Percentiles rank a stretch among this genome's conserved stretches.
phyloP scores from a whole-genome alignment of 805 yeast genomes.

The Wickerhamiella domercqiae region DNA sequence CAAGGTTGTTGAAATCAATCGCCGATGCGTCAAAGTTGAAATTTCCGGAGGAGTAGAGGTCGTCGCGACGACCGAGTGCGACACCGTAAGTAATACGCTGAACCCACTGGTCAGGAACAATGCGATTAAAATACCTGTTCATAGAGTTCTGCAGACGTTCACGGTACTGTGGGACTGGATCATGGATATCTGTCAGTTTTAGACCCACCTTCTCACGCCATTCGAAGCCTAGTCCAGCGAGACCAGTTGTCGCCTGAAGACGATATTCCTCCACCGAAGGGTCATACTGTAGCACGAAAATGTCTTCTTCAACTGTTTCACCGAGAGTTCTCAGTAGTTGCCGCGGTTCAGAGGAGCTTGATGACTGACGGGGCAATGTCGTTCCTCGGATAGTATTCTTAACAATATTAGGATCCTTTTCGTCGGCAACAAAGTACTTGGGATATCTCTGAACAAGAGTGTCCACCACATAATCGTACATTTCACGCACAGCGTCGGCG shows the following conservation, averaged over 20 bases:
- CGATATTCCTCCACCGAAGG: conserved; percentile 26
- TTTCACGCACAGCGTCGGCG: conserved; percentile 28
- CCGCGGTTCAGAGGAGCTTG: conserved; percentile 1
- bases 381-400: conserved; percentile 6
- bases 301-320: conserved; percentile 45
- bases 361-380: conserved; percentile 3
- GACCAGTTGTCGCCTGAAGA: conserved; percentile 39
- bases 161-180: conserved; percentile 56
- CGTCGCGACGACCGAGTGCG: conserved; percentile 5
- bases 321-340: conserved; percentile 6
- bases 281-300: conserved; percentile 40
- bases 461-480: conserved; percentile 29
- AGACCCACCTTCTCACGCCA: conserved; percentile 39
- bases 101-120: conserved; percentile 40
- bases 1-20: conserved; percentile 21
- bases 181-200: conserved; percentile 47
- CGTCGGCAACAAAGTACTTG: conserved; percentile 27
- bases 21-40: conserved; percentile 2
- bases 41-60: conserved; percentile 8
- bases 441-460: conserved; percentile 38
- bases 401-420: conserved; percentile 2
- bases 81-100: conserved; percentile 57
- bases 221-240: conserved; percentile 62
- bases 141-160: conserved; percentile 43
- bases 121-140: conserved; percentile 48